These are phyloP conservation scores for Arctium minus DNA, from an alignment of 129 eudicot genomes.

Conservation along the genomic window DNA sequence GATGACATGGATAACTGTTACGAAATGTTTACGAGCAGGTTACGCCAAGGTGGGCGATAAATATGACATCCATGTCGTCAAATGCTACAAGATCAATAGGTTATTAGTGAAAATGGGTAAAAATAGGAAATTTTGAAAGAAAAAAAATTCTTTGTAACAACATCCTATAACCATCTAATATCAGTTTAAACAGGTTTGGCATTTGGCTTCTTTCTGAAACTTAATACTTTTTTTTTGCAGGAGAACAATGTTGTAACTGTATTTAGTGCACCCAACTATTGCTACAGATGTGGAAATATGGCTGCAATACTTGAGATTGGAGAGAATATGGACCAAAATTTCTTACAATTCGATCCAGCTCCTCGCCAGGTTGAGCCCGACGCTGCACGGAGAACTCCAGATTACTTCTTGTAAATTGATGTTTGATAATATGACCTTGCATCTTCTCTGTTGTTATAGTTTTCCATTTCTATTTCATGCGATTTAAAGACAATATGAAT, in stretches of 20 bases:
- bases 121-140: neutral
- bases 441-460: constrained; percentile 28
- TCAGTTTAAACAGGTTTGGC: neutral
- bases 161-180: neutral
- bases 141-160: neutral
- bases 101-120: neutral
- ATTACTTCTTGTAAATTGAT: constrained; percentile 44
- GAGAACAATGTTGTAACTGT: constrained; percentile 41
- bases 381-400: constrained; percentile 49
- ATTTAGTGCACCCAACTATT: constrained; percentile 49
- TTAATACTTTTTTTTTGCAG: neutral
- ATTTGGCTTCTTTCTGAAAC: neutral
- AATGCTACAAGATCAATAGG: neutral
- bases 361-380: constrained; percentile 50
- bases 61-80: too few species aligned
- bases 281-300: constrained; percentile 50
- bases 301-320: constrained; percentile 48
- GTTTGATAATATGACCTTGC: constrained; percentile 8
- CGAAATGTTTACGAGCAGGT: too few species aligned
- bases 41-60: too few species aligned
- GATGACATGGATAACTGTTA: neutral
- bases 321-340: constrained; percentile 56
- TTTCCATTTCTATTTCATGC: neutral
- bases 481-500: constrained; percentile 12
- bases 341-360: constrained; percentile 65